Evolutionary conservation across 202 grass and related monocot species (phyloP).

Genomic region (Carex sylvatica): DNA sequence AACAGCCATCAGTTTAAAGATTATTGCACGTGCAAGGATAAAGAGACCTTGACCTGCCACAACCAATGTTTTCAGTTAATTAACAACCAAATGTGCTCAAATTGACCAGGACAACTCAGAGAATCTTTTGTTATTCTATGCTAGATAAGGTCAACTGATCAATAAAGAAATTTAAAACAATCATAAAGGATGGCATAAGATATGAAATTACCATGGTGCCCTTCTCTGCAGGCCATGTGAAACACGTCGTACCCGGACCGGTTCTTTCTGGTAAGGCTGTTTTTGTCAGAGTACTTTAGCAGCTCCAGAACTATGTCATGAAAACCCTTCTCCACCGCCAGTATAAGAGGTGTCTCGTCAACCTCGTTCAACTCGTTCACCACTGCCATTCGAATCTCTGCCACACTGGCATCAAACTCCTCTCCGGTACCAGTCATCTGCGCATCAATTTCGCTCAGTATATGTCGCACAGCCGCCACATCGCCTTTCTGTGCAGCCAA

Average conservation of each 20-base stretch:
- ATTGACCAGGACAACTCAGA: not conserved
- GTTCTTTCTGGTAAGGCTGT: slow-evolving; percentile 79
- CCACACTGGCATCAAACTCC: slow-evolving; percentile 73
- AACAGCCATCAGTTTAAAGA: slow-evolving; percentile 3
- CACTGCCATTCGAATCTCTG: slow-evolving; percentile 74
- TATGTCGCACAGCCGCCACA: slow-evolving; percentile 65
- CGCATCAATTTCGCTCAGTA: slow-evolving; percentile 68
- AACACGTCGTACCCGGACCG: slow-evolving; percentile 60
- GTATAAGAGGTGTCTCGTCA: slow-evolving; percentile 65
- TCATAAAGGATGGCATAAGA: not conserved
- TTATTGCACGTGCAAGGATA: slow-evolving; percentile 9
- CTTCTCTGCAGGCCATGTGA: slow-evolving; percentile 78
- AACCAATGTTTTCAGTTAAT: slow-evolving; percentile 21
- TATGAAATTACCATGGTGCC: slow-evolving; percentile 61
- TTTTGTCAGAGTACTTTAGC: slow-evolving; percentile 71
- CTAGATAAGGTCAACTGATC: slow-evolving; percentile 23
- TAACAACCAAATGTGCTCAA: slow-evolving; percentile 14
- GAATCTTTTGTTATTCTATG: not conserved
- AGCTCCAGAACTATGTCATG: slow-evolving; percentile 80
- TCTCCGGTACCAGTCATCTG: slow-evolving; percentile 80
- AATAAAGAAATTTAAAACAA: not conserved
- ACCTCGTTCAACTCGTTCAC: slow-evolving; percentile 82
- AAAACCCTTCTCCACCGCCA: slow-evolving; percentile 70
- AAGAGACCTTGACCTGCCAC: not conserved
- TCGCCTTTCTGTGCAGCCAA: slow-evolving; percentile 75